Base-by-base conservation (phyloP, 1,284 basidiomycete genomes). In the Cystobasidiaceae sp. region DNA sequence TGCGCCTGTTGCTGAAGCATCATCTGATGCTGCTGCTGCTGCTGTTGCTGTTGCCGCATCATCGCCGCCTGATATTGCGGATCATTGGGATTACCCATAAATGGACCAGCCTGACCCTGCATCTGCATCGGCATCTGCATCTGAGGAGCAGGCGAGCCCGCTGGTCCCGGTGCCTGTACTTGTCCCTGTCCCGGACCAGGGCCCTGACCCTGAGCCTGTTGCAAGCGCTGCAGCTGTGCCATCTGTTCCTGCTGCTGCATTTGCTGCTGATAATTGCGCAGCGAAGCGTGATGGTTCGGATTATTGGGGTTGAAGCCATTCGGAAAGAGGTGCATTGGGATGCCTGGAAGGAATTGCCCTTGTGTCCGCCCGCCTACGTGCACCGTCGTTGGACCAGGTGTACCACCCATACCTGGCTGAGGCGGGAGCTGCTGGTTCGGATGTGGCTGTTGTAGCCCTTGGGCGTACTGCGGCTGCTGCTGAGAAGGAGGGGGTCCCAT, bases 231-330 rank as follows among this genome's bases (percentile, higher is more conserved):
- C 43, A 9, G 37, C 37, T 9, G 37, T 39, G 37, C 11, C 37
- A 58, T 46, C 19, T 46, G 55, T 13, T 59, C 54, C 33, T 56
- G 54, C 21, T 56, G 54, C 23, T 56, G 54, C 23, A 44, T 8
- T 30, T 56, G 39, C 30, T 56, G 54, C 30, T 56, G 54, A 30
- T 56, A 56, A 30, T 56, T 37, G 17, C 34, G 21, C 9, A 56
- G 23, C 19, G 54, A 25, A 44, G 41, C 39, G 33, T 56, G 54
- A 56, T 56, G 54, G 7, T 37, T 43, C 3, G 54, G 39, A 44
- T 56, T 56, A 44, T 56, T 56, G 5, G 54, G 37, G 15, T 56
- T 56, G 39, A 56, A 56, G 17, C 54, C 54, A 44, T 37, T 56
- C 19, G 54, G 54, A 19, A 56, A 56, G 17, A 56, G 54, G 23